Percentiles rank a stretch among this genome's conserved stretches.
phyloP scores from a whole-genome alignment of 352 stramenopile species.

The Pythium coloratum region DNA sequence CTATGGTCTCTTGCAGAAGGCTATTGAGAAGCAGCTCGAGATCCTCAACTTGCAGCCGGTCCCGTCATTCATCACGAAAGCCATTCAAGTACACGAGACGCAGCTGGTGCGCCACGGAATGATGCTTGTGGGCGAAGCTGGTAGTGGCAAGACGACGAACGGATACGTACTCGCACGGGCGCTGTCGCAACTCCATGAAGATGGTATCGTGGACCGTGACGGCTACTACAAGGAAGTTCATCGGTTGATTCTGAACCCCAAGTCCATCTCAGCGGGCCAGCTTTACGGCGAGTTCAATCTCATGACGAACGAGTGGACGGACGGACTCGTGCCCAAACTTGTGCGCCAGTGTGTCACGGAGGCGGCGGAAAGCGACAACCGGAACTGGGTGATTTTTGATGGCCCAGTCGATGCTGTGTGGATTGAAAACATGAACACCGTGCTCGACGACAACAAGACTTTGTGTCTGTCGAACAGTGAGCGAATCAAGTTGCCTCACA shows the following conservation, averaged over 20 bases:
- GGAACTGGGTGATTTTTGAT: conserved; percentile 92
- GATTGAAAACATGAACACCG: conserved; percentile 94
- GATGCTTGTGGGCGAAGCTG: conserved; percentile 93
- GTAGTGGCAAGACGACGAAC: conserved; percentile 89
- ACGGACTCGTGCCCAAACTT: conserved; percentile 91
- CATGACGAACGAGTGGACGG: conserved; percentile 94
- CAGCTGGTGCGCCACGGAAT: conserved; percentile 92
- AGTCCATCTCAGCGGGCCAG: conserved; percentile 95
- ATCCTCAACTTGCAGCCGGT: conserved; percentile 80
- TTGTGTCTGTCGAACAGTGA: conserved; percentile 86
- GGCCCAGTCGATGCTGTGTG: conserved; percentile 90
- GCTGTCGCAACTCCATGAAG: conserved; percentile 70
- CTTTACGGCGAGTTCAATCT: conserved; percentile 94
- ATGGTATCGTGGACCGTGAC: conserved; percentile 81
- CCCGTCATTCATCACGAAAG: conserved; percentile 83
- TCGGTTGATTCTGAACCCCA: conserved; percentile 91
- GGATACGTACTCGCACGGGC: conserved; percentile 72
- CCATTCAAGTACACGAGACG: conserved; percentile 90
- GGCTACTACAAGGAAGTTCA: conserved; percentile 89
- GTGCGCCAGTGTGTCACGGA: conserved; percentile 88
- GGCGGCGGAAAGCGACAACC: conserved; percentile 73
- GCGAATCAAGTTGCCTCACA: conserved; percentile 84
- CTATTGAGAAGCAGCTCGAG: conserved; percentile 82
- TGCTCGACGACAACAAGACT: conserved; percentile 89
- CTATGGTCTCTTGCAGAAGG: conserved; percentile 90